Base-by-base conservation (phyloP, 1,284 basidiomycete species). In the Ustilago lituana region DNA sequence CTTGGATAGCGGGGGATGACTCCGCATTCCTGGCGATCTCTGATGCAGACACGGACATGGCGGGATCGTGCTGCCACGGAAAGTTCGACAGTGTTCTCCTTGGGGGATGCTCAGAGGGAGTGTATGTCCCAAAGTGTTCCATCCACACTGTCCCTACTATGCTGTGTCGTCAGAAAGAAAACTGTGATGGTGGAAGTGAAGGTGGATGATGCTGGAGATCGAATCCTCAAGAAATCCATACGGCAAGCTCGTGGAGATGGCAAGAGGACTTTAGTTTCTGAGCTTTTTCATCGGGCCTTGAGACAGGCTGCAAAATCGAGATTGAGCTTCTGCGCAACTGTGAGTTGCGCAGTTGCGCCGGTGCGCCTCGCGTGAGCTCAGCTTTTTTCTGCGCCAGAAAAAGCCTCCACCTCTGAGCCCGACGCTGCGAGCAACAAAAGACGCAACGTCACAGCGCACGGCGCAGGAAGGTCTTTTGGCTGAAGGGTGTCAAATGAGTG, bases 311-410 rank as follows among this genome's bases (percentile, higher is more conserved):
- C n/a, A n/a, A n/a, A n/a, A n/a, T n/a, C n/a, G n/a, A n/a, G n/a
- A n/a, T n/a, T n/a, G n/a, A n/a, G n/a, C n/a, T n/a, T n/a, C n/a
- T n/a, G n/a, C n/a, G n/a, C n/a, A n/a, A n/a, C n/a, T n/a, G n/a
- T n/a, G n/a, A n/a, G n/a, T n/a, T n/a, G n/a, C n/a, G n/a, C n/a
- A n/a, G n/a, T n/a, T n/a, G n/a, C n/a, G n/a, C n/a, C n/a, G n/a
- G n/a, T n/a, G n/a, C n/a, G n/a, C n/a, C n/a, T 61, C 60, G 60
- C 17, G 49, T 57, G 53, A 63, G 53, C 60, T 63, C 48, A 56
- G 52, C 58, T 29, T 54, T 47, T 59, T 43, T 32, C 15, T 20
- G 23, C 20, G 5, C n/a, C n/a, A n/a, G n/a, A 12, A 40, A 29
- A 33, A 19, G 31, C 53, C 54, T 57, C 54, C 55, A 58, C 47